Evolutionary conservation across 2,329 filamentous ascomycete genomes (phyloP).

Genomic region (Penicillium digitatum): DNA sequence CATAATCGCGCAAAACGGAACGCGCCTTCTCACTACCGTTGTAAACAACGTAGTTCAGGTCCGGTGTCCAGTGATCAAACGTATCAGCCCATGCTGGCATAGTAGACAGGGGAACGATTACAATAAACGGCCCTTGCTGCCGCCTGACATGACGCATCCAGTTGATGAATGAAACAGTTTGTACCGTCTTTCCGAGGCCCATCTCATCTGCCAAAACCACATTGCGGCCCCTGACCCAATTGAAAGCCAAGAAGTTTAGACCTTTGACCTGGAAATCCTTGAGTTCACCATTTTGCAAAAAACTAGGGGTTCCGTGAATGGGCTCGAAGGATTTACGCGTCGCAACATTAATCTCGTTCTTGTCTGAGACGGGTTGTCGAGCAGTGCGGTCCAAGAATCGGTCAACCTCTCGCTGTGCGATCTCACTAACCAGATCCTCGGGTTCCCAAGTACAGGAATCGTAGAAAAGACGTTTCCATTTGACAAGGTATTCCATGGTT

Average conservation of each 20-base stretch:
- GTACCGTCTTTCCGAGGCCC: conserved; percentile 96
- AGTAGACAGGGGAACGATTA: conserved; percentile 94
- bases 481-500: conserved; percentile 78
- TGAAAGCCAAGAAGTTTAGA: conserved; percentile 90
- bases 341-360: conserved; percentile 67
- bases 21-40: conserved; percentile 84
- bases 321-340: conserved; percentile 68
- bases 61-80: conserved; percentile 92
- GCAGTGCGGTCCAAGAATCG: conserved; percentile 80
- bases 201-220: conserved; percentile 98
- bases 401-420: conserved; percentile 86
- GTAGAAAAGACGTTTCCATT: conserved; percentile 94
- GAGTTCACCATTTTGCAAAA: conserved; percentile 78
- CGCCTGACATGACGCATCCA: conserved; percentile 87
- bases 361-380: conserved; percentile 75
- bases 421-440: conserved; percentile 67
- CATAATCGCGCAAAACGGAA: conserved; percentile 82
- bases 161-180: conserved; percentile 94
- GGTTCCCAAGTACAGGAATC: conserved; percentile 93
- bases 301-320: conserved; percentile 78
- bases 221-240: conserved; percentile 91
- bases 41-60: conserved; percentile 96
- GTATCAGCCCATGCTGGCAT: conserved; percentile 98
- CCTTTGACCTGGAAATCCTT: conserved; percentile 92
- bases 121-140: conserved; percentile 92